Base-by-base conservation (phyloP, 2,329 filamentous ascomycete genomes). In the Talaromyces sp. region DNA sequence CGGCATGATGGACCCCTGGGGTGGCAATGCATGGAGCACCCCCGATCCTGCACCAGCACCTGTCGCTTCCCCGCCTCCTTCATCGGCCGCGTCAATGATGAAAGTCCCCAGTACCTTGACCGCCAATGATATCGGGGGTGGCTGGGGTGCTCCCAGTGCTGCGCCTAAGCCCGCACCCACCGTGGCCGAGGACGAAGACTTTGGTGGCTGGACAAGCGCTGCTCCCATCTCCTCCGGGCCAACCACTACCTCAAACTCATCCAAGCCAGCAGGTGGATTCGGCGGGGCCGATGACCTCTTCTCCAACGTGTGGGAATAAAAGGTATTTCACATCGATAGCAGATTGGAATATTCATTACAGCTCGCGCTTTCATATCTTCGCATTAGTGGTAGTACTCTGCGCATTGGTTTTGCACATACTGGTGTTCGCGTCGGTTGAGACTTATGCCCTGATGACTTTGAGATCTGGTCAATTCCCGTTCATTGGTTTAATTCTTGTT, bases 261-360 rank as follows among this genome's bases (percentile, higher is more conserved):
- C 65, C 30, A 74, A 88, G 74, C 77, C 86, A 30, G 75, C 81
- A 13, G 84, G 87, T 61, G 86, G 83, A 17, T 84, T 81, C 48
- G 86, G 84, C 49, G 78, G 75, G 27, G 71, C 75, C 46, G 93
- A 97, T 61, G 93, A 97, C 76, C 72, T 97, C 65, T 97, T 97
- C 74, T 91, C 88, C 29, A 97, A 97, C 73, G 93, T 97, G 45
- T 97, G 93, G 93, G 84, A 91, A 76, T 97, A 77, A 63, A 47
- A 10, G 11, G 16, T 45, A 30, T 51, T 44, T 49, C 47, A 36
- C 46, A 53, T 82, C 29, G 27, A 35, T 52, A 47, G 22, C 22
- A 14, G 43, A 49, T 49, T 20, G 36, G 55, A 13, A 33, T 50
- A 44, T 30, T 47, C 33, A 40, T 42, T 37, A 30, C 14, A 40